Evolutionary conservation across 2,329 filamentous ascomycete genomes (phyloP).

Genomic region (Exserohilum turcica): DNA sequence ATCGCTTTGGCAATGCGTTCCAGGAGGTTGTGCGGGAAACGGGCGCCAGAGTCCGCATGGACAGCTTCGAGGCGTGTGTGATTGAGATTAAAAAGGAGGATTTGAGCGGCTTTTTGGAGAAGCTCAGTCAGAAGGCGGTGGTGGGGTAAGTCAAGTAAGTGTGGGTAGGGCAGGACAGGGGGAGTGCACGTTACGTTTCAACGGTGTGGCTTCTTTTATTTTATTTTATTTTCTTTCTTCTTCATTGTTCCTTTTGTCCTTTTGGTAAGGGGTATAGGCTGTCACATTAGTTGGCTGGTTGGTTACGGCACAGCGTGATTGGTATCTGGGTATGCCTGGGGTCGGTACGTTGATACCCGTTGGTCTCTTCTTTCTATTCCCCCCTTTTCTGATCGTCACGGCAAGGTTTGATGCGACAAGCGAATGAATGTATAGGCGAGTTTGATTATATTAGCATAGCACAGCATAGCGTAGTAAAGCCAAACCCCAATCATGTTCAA

Average conservation of each 20-base stretch:
- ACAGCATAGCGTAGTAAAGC: constrained; percentile 16
- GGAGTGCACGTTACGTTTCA: neutral
- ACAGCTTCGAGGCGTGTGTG: constrained; percentile 96
- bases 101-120: constrained; percentile 85
- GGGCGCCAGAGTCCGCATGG: constrained; percentile 84
- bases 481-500: neutral
- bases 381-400: no score
- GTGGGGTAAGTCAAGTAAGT: constrained; percentile 53
- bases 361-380: no score
- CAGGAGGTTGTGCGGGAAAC: constrained; percentile 94
- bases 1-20: constrained; percentile 93
- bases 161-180: neutral
- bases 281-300: no score
- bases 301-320: neutral
- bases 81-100: constrained; percentile 99
- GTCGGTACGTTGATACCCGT: no score
- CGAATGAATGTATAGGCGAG: neutral
- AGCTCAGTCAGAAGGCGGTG: constrained; percentile 87
- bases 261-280: neutral
- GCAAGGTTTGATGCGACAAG: neutral
- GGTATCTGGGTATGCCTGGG: neutral
- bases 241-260: neutral
- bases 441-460: neutral
- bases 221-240: neutral
- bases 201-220: neutral